A percentile compares a stretch with the other conserved stretches of the same genome.
Conservation (phyloP, 2,329 filamentous ascomycete species). For the Beauveria brongniartii region DNA sequence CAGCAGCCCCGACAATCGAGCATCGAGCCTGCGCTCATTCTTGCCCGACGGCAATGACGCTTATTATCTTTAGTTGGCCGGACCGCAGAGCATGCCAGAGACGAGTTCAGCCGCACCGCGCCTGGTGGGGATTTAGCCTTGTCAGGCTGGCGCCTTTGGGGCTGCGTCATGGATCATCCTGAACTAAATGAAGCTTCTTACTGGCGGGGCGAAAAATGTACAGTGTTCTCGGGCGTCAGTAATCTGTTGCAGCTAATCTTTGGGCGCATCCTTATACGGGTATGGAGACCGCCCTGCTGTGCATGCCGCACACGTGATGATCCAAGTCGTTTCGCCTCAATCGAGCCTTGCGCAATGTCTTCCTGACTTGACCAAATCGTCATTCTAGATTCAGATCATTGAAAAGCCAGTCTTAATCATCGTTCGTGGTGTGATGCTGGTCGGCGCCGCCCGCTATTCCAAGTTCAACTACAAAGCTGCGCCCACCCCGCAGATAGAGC, state of each 20-base stretch:
- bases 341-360: neutral
- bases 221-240: neutral
- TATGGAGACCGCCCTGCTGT: constrained; percentile 1
- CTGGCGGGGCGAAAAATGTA: neutral
- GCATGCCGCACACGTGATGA: neutral
- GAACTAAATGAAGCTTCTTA: neutral
- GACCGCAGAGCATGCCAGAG: neutral
- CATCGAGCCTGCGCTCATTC: neutral
- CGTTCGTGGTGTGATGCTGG: neutral
- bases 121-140: neutral
- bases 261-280: neutral
- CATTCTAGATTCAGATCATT: neutral
- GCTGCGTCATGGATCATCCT: neutral
- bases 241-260: neutral
- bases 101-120: constrained; percentile 5
- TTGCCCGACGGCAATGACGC: neutral
- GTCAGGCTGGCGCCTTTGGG: neutral
- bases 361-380: neutral
- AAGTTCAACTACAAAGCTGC: neutral
- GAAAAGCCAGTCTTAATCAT: neutral
- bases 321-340: neutral
- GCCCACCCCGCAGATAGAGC: neutral
- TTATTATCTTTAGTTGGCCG: neutral
- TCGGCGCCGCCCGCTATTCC: neutral
- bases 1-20: neutral